These are phyloP conservation scores for Gamarada debralockiae DNA, from an alignment of 495 filamentous ascomycete species.

Conservation along the genomic window DNA sequence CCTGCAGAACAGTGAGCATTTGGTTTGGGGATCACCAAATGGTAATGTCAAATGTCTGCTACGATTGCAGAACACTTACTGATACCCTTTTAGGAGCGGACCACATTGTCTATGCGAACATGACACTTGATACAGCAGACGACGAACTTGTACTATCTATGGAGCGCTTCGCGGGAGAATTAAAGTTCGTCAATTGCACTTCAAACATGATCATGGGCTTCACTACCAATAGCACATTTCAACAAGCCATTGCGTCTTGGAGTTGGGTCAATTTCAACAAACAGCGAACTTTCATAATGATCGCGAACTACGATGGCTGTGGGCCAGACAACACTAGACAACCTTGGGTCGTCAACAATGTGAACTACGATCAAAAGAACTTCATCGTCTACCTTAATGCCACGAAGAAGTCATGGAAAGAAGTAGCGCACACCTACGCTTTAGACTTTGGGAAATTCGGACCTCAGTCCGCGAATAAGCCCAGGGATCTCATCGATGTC, in stretches of 20 bases:
- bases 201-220: neutral
- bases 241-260: neutral
- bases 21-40: neutral
- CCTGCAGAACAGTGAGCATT: neutral
- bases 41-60: neutral
- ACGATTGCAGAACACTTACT: neutral
- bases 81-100: neutral
- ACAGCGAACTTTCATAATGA: neutral
- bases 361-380: neutral
- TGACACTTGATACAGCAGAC: neutral
- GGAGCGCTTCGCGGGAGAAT: neutral
- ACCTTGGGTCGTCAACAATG: constrained; percentile 1
- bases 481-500: neutral
- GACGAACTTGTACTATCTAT: neutral
- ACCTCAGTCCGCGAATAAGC: neutral
- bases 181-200: neutral
- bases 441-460: neutral
- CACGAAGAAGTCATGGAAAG: neutral
- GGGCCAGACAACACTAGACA: neutral
- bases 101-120: neutral
- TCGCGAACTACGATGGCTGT: neutral
- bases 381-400: neutral
- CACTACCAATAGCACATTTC: neutral
- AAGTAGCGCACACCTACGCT: neutral
- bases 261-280: neutral